Base-by-base conservation (phyloP, 805 yeast genomes). In the Jamesozyma gamospora region DNA sequence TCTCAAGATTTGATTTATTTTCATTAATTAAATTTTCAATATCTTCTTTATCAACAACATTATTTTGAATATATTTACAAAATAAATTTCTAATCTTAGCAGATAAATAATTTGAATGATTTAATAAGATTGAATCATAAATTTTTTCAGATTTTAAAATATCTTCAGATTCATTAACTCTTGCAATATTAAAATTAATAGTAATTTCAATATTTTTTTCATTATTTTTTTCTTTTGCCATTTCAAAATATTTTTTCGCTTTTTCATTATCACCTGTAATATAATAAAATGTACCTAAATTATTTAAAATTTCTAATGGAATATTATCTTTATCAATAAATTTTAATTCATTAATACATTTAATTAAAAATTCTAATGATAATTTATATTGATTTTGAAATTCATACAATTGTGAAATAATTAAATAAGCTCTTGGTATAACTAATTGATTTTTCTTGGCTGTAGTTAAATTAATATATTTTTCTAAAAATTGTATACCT, bases 221-320 rank as follows among this genome's bases (percentile, higher is more conserved):
- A 15, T 56, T 49, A 13, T 53, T 52, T 6, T 39, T 43, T 16
- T 43, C 36, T 26, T 48, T 43, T 2, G 86, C 78, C 32, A 57
- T 55, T 41, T 70, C 62, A 52, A 84, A 83, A 43, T 69, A 68
- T 4, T 67, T 63, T 16, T 69, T 59, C 0, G 96, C 79, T 4
- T 72, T 73, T 2, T 69, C 77, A 37, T 61, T 64, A 49, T 79
- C 75, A 19, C 77, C 77, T 46, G 72, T 77, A 45, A 78, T 66
- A 53, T 82, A 81, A 41, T 83, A 74, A 60, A 86, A 75, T 4
- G 84, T 94, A 33, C 94, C 97, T 48, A 86, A 68, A 52, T 92
- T 92, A 56, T 86, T 87, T 52, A 78, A 68, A 24, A 90, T 65
- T 49, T 78, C 82, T 34, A 72, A 69, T 32, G 77, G 71, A 34